Evolutionary conservation across 1,284 basidiomycete species (phyloP).

Genomic region (Rhodotorula sp.): DNA sequence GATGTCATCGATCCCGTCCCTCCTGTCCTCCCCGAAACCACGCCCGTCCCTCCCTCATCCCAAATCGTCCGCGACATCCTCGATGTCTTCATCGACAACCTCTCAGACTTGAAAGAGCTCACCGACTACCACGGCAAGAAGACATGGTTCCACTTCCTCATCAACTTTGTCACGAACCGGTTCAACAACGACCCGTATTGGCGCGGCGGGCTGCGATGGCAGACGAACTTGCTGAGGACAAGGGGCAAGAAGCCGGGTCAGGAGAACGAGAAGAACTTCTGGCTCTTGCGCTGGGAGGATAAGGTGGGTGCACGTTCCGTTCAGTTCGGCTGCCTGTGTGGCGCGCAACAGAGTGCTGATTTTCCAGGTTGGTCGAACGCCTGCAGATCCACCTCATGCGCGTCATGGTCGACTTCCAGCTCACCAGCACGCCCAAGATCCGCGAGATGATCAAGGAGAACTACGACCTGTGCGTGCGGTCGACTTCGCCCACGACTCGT

Average conservation of each 20-base stretch:
- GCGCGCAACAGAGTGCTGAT: too few species aligned
- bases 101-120: conserved; percentile 16
- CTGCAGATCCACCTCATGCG: conserved; percentile 30
- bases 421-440: conserved; percentile 3
- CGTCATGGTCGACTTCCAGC: conserved; percentile 31
- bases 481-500: background rate
- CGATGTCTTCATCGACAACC: conserved; percentile 15
- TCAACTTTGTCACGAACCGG: conserved; percentile 33
- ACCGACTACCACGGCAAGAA: conserved; percentile 31
- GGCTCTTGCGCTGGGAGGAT: conserved; percentile 36
- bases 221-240: conserved; percentile 27
- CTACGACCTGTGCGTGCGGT: conserved; percentile 33
- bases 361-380: too few species aligned
- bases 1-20: conserved; percentile 11
- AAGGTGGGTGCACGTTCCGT: conserved; percentile 18
- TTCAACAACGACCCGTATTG: background rate
- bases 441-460: conserved; percentile 19
- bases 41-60: conserved; percentile 5
- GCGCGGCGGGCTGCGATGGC: conserved; percentile 31
- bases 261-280: conserved; percentile 33
- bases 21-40: background rate
- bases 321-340: background rate
- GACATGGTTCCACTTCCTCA: conserved; percentile 37
- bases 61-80: conserved; percentile 13
- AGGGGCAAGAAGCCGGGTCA: conserved; percentile 21